These are phyloP conservation scores for Xylariaceae sp. DNA, from an alignment of 2,329 filamentous ascomycete genomes.

Conservation along the genomic window DNA sequence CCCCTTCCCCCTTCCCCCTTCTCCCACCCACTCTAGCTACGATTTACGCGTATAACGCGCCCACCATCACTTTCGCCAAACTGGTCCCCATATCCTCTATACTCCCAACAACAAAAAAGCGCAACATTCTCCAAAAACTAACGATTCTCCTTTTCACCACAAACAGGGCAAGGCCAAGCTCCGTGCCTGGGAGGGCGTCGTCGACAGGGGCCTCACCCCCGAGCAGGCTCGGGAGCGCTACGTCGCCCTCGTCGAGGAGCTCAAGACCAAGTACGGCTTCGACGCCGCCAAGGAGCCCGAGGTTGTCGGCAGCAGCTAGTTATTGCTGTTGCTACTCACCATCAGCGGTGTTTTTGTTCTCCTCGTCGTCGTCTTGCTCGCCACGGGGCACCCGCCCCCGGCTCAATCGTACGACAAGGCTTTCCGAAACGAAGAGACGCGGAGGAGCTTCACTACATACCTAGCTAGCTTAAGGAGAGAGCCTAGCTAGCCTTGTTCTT, in stretches of 20 bases:
- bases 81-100: not conserved
- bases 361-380: not conserved
- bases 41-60: not conserved
- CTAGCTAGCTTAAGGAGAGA: too few species aligned
- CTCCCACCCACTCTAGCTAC: not conserved
- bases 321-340: slow-evolving; percentile 10
- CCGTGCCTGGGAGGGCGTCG: slow-evolving; percentile 67
- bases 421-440: not conserved
- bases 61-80: not conserved
- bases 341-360: slow-evolving; percentile 4
- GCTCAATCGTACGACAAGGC: too few species aligned
- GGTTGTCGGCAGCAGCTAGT: slow-evolving; percentile 37
- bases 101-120: not conserved
- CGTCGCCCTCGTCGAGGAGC: slow-evolving; percentile 62
- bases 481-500: too few species aligned
- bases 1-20: not conserved
- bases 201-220: slow-evolving; percentile 56
- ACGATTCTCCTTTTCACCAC: not conserved
- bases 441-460: not conserved
- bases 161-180: slow-evolving; percentile 72
- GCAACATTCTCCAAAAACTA: not conserved
- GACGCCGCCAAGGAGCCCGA: slow-evolving; percentile 60
- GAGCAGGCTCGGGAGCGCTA: slow-evolving; percentile 72
- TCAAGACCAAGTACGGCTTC: slow-evolving; percentile 67
- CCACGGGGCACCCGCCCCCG: too few species aligned